Base-by-base conservation (phyloP, 2,329 filamentous ascomycete genomes). In the Gnomoniopsis sp. region DNA sequence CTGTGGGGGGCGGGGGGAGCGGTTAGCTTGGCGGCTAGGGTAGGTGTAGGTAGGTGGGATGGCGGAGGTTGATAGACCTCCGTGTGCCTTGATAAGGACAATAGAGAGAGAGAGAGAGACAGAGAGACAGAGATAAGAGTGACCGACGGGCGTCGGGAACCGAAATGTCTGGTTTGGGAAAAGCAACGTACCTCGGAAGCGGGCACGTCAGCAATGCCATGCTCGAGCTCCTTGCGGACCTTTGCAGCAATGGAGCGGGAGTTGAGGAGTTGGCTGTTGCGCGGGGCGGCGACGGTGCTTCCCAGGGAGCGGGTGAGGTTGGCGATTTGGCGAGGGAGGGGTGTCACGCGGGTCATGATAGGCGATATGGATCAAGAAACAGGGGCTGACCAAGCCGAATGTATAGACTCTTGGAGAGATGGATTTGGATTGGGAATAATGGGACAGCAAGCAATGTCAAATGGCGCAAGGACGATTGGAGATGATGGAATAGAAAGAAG, bases 261-360 rank as follows among this genome's bases (percentile, higher is more conserved):
- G 65, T 70, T 69, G 64, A 74, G 68, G 49, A 74, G 65, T 36
- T 74, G 66, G 62, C 66, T 68, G 34, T 70, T 67, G 49, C 71
- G 71, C 52, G 70, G 64, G 30, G 71, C 65, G 22, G 73, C 68
- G 22, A 77, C 69, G n/a, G 78, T 72, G 59, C 77, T 72, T 67
- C 73, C 71, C 62, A 82, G 67, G 50, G 75, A 73, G 63, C 80
- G 76, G 64, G 77, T 63, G 67, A 83, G 73, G 71, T 81, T 81
- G 68, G 74, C 69, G 64, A 77, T 71, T 38, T 62, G 56, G 22
- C 57, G 59, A 19, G 59, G 57, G 68, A 79, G 78, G 49, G 76
- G 74, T 17, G 79, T 78, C 61, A 83, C 73, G 68, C 80, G 73
- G 50, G 80, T 80, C 76, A 82, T 82, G 59, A 21, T 70, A 59